Conservation (phyloP, 768 basidiomycete genomes). For the Boletus subparvulus region DNA sequence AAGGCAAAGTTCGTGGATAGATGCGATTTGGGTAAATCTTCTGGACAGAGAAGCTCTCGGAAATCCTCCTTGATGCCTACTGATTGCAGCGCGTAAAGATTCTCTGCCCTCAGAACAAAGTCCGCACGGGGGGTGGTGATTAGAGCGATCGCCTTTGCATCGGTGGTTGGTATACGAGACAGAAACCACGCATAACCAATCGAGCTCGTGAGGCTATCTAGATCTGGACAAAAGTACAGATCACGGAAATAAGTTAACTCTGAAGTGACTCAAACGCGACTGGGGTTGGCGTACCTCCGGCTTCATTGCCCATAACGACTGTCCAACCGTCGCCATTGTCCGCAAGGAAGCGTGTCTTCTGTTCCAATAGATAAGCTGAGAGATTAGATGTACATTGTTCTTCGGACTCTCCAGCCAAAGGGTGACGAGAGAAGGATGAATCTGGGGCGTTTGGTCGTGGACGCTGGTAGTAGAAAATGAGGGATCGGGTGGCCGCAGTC, state of each 20-base stretch:
- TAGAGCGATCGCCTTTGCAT: conserved; percentile 65
- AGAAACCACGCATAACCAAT: conserved; percentile 81
- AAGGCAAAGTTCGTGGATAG: conserved; percentile 63
- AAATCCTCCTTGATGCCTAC: conserved; percentile 52
- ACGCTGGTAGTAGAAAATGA: not conserved
- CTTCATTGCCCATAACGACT: conserved; percentile 93
- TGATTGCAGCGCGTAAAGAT: conserved; percentile 68
- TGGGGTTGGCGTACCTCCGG: conserved; percentile 63
- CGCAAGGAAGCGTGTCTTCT: conserved; percentile 62
- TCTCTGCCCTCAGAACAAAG: conserved; percentile 82
- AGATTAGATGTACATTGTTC: conserved; percentile 28
- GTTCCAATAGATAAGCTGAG: conserved; percentile 40
- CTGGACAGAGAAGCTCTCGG: conserved; percentile 62
- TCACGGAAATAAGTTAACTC: not conserved
- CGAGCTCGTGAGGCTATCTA: conserved; percentile 86
- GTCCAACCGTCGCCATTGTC: conserved; percentile 71
- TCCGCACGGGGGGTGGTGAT: conserved; percentile 67
- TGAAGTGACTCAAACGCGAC: not conserved
- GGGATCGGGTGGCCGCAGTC: not conserved
- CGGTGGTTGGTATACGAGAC: conserved; percentile 32
- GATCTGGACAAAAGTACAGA: conserved; percentile 51
- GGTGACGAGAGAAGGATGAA: not conserved
- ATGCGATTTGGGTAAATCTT: conserved; percentile 55
- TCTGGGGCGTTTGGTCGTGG: not conserved
- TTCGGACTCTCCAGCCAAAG: not conserved